Percentiles rank a stretch among this genome's conserved stretches.
phyloP scores from a whole-genome alignment of 805 yeast species.

The Wickerhamomyces bovis region DNA sequence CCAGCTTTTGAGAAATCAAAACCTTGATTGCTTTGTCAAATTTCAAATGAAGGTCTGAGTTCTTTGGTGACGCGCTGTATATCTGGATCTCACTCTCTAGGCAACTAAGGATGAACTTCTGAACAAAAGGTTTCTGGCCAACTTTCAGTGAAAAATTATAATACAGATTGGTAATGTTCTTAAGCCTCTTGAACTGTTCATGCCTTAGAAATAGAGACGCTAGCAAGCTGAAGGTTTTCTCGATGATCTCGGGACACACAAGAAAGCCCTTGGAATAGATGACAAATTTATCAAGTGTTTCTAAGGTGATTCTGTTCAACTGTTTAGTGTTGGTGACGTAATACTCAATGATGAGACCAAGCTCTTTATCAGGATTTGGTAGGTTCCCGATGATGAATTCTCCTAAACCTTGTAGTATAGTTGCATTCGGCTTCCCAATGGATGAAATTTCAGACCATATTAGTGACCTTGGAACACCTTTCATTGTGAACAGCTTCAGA shows the following conservation, averaged over 20 bases:
- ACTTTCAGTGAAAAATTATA: conserved; percentile 31
- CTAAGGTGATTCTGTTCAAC: background rate
- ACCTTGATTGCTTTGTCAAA: conserved; percentile 30
- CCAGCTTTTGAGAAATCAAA: conserved; percentile 10
- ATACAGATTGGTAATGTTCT: conserved; percentile 40
- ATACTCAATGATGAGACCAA: conserved; percentile 3
- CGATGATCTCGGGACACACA: conserved; percentile 6
- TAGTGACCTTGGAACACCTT: conserved; percentile 10
- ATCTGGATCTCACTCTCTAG: conserved; percentile 26
- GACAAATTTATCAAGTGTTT: conserved; percentile 9
- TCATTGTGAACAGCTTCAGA: conserved; percentile 10
- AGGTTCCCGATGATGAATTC: conserved; percentile 3
- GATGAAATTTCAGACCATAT: conserved; percentile 10
- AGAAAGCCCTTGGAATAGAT: conserved; percentile 2
- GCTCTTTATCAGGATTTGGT: background rate
- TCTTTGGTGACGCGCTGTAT: conserved; percentile 2
- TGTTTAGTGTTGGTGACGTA: conserved; percentile 2
- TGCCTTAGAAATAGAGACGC: conserved; percentile 15
- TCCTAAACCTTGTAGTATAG: conserved; percentile 10
- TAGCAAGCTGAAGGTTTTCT: conserved; percentile 13
- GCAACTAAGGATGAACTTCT: background rate
- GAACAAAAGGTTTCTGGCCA: background rate
- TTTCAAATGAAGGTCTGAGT: conserved; percentile 23
- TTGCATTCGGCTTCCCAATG: conserved; percentile 13
- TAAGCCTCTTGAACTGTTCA: conserved; percentile 33